Percentiles rank a stretch among this genome's conserved stretches.
Evolutionary conservation across 768 basidiomycete genomes (phyloP).

Genomic region (Lyophyllum decastes): DNA sequence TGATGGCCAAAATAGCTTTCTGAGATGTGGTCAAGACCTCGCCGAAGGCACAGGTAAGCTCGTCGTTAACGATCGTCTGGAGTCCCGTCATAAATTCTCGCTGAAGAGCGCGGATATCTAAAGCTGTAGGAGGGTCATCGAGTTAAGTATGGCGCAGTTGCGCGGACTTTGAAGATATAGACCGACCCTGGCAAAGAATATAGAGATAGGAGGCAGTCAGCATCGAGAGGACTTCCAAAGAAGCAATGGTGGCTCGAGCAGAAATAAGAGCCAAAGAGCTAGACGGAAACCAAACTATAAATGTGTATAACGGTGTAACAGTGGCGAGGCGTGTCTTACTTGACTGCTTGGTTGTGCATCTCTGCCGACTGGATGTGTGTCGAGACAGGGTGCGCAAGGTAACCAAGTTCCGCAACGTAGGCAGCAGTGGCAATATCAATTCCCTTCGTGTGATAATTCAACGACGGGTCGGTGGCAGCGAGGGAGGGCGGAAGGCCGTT

Average conservation of each 20-base stretch:
- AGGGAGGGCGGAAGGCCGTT: constrained; percentile 75
- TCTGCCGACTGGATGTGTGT: constrained; percentile 84
- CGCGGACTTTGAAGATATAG: background rate
- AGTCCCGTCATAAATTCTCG: constrained; percentile 55
- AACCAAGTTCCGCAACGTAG: constrained; percentile 77
- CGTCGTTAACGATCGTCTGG: constrained; percentile 46
- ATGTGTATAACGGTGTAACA: background rate
- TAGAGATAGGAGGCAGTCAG: constrained; percentile 74
- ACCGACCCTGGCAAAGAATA: constrained; percentile 62
- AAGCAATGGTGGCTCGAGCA: constrained; percentile 69
- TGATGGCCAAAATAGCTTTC: constrained; percentile 29
- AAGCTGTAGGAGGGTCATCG: constrained; percentile 37
- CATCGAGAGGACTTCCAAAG: constrained; percentile 70
- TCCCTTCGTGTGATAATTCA: constrained; percentile 80
- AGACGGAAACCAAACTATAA: background rate
- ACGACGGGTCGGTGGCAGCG: constrained; percentile 71
- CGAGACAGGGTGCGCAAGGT: constrained; percentile 75
- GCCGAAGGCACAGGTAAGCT: constrained; percentile 47
- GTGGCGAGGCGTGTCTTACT: constrained; percentile 43
- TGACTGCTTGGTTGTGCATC: constrained; percentile 85
- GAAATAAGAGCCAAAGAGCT: constrained; percentile 71
- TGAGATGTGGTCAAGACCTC: constrained; percentile 31
- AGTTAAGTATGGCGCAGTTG: background rate
- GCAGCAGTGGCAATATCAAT: constrained; percentile 82
- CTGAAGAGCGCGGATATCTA: constrained; percentile 79